phyloP scores from a whole-genome alignment of 2,329 filamentous ascomycete genomes.

The Pseudogymnoascus sp. region DNA sequence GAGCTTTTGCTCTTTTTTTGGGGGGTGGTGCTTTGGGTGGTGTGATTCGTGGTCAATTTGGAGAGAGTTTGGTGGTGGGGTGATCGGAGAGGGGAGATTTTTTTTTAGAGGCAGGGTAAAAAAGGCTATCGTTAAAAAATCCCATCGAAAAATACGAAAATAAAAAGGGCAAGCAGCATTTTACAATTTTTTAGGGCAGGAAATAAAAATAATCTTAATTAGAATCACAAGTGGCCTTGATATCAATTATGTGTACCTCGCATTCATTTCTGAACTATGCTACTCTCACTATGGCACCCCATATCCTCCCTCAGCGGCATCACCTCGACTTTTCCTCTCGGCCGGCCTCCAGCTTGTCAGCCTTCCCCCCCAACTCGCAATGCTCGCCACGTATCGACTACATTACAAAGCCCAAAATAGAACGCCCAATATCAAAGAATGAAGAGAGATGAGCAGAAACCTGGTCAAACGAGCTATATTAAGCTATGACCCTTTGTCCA shows the following conservation, averaged over 20 bases:
- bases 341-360: not conserved
- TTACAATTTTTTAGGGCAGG: not conserved
- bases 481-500: not conserved
- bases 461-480: not conserved
- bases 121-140: too few species aligned
- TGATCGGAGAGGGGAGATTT: too few species aligned
- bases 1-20: not conserved
- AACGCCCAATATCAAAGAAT: conserved; percentile 7
- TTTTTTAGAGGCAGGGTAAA: too few species aligned
- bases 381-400: conserved; percentile 31
- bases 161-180: too few species aligned
- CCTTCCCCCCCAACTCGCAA: conserved; percentile 24
- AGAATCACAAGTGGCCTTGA: not conserved
- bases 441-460: not conserved
- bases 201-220: not conserved
- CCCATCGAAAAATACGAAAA: too few species aligned
- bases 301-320: not conserved
- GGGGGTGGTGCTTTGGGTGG: too few species aligned
- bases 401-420: conserved; percentile 5
- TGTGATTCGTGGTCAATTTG: too few species aligned
- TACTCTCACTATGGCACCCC: not conserved
- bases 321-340: not conserved
- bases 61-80: too few species aligned
- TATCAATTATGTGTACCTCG: not conserved
- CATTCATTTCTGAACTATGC: not conserved